Evolutionary conservation across 371 early-diverging fungal genomes (phyloP).

Genomic region (Coemansia sp.): DNA sequence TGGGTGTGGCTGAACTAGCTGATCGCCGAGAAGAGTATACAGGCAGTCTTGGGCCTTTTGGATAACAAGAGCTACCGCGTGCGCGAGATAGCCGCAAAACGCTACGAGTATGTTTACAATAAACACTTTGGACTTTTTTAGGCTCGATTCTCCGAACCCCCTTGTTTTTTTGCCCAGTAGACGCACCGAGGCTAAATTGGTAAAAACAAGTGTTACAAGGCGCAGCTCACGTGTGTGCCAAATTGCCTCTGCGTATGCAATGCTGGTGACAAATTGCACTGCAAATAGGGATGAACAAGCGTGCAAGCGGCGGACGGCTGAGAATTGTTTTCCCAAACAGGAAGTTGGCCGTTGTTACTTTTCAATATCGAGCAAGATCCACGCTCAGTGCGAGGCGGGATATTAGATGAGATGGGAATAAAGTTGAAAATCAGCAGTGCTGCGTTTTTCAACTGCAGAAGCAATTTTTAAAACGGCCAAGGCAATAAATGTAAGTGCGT

Average conservation of each 20-base stretch:
- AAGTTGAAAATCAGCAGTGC: neutral
- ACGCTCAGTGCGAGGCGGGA: constrained; percentile 8
- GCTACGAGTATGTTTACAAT: neutral
- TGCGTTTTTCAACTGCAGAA: neutral
- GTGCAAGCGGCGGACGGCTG: neutral
- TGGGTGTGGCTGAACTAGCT: neutral
- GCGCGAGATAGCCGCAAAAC: neutral
- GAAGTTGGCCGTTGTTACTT: neutral
- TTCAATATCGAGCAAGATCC: constrained; percentile 9
- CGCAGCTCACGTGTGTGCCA: constrained; percentile 6
- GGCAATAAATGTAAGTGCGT: constrained; percentile 2
- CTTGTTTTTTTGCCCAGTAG: neutral
- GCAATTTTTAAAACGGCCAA: neutral
- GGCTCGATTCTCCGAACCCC: neutral
- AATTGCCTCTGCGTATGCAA: constrained; percentile 6
- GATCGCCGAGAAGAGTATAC: neutral
- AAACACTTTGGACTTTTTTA: neutral
- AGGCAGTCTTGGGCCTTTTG: neutral
- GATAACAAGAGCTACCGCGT: neutral
- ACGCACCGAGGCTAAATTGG: constrained; percentile 7
- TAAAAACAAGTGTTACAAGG: constrained; percentile 4
- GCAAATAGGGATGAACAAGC: neutral
- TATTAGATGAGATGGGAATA: constrained; percentile 11
- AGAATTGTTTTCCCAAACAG: constrained; percentile 6
- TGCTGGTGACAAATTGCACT: constrained; percentile 3